These are phyloP conservation scores for Periglandula ipomoeae DNA, from an alignment of 2,329 filamentous ascomycete genomes.

Conservation along the genomic window DNA sequence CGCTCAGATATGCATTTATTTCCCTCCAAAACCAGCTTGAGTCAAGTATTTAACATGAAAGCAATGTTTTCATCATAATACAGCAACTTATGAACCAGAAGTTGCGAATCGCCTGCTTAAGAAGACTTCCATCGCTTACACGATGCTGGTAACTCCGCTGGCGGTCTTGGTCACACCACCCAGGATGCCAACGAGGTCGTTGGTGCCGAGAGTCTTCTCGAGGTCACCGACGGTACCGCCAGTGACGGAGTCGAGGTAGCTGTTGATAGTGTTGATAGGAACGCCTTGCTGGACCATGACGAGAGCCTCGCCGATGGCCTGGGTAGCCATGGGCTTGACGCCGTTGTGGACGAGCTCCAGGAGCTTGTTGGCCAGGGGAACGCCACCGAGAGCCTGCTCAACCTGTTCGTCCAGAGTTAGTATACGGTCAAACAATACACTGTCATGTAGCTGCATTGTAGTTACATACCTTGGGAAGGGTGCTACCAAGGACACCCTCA, in stretches of 20 bases:
- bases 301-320: conserved; percentile 16
- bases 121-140: not conserved
- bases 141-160: not conserved
- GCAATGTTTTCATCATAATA: not conserved
- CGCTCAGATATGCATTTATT: not conserved
- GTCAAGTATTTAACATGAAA: conserved; percentile 1
- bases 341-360: conserved; percentile 12
- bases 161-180: conserved; percentile 8
- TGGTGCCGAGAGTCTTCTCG: conserved; percentile 12
- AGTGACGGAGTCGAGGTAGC: conserved; percentile 14
- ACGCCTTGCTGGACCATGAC: conserved; percentile 14
- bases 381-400: conserved; percentile 12
- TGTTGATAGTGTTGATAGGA: conserved; percentile 13
- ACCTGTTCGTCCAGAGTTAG: conserved; percentile 6
- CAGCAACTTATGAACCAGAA: not conserved
- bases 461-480: too few relatives aligned
- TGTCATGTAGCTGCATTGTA: too few relatives aligned
- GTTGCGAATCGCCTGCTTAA: not conserved
- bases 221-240: conserved; percentile 12
- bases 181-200: conserved; percentile 9
- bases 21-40: not conserved
- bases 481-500: too few relatives aligned
- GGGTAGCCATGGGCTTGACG: conserved; percentile 7
- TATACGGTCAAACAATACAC: conserved; percentile 9
- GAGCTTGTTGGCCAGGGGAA: conserved; percentile 15